Evolutionary conservation across 257 asterid genomes (phyloP).

Genomic region (Buddleja alternifolia): DNA sequence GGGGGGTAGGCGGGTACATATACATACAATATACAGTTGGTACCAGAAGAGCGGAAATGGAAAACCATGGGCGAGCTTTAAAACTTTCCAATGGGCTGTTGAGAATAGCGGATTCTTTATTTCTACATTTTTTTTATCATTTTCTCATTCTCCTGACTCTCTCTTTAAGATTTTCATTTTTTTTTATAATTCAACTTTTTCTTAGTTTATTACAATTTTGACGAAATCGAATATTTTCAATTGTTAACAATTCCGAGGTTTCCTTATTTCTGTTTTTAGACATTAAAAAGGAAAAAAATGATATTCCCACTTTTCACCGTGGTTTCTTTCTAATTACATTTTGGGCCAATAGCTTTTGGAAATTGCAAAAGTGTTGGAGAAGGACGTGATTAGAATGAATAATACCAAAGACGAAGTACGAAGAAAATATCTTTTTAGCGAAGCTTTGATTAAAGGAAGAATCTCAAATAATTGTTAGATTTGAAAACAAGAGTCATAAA

Average conservation of each 20-base stretch:
- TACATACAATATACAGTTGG: slow-evolving; percentile 27
- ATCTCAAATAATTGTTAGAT: neutral
- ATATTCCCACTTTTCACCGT: neutral
- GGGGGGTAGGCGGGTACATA: neutral
- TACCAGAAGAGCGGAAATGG: slow-evolving; percentile 27
- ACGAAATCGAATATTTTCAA: neutral
- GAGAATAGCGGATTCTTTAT: slow-evolving; percentile 46
- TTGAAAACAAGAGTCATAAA: no score
- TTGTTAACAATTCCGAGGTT: slow-evolving; percentile 26
- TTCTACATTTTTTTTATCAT: neutral
- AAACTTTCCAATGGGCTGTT: slow-evolving; percentile 70
- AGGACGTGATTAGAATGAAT: neutral
- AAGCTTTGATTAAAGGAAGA: no score
- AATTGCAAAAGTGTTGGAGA: neutral
- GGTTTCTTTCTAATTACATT: slow-evolving; percentile 4
- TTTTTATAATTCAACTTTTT: neutral
- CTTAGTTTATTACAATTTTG: neutral
- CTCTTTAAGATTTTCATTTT: slow-evolving; percentile 28
- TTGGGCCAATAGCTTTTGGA: slow-evolving; percentile 1
- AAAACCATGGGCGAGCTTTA: slow-evolving; percentile 67
- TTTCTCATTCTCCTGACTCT: neutral
- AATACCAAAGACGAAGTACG: no score
- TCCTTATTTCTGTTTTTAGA: neutral
- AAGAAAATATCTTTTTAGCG: no score
- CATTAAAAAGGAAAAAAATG: neutral